Base-by-base conservation (phyloP, 2,329 filamentous ascomycete species). In the Bipolaris sorokiniana region DNA sequence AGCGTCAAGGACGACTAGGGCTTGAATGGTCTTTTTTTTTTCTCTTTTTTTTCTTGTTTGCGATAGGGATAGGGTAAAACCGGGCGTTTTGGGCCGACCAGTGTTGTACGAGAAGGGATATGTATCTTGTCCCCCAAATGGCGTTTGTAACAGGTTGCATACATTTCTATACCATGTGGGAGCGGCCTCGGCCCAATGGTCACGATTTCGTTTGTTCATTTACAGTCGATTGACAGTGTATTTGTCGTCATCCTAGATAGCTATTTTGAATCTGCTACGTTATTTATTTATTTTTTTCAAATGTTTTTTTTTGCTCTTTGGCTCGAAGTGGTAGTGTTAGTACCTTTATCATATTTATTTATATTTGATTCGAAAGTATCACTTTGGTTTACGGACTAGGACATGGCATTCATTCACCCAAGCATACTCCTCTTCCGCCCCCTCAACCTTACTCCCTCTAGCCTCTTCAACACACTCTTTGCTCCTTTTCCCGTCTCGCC, bases 341-440 rank as follows among this genome's bases (percentile, higher is more conserved):
- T n/a, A n/a, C n/a, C n/a, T n/a, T n/a, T n/a, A n/a, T n/a, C n/a
- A n/a, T n/a, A n/a, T n/a, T n/a, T n/a, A n/a, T n/a, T n/a, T n/a
- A n/a, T n/a, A n/a, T n/a, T n/a, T n/a, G n/a, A n/a, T n/a, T n/a
- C n/a, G n/a, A n/a, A n/a, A n/a, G n/a, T n/a, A n/a, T n/a, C n/a
- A n/a, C n/a, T n/a, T n/a, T n/a, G n/a, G n/a, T n/a, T n/a, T n/a
- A n/a, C n/a, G n/a, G n/a, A n/a, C n/a, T n/a, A n/a, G n/a, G n/a
- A n/a, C n/a, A n/a, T n/a, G n/a, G n/a, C n/a, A n/a, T 38, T 10
- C 13, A 23, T 16, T 28, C n/a, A 98, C 26, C 95, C 95, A 66
- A 99, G 76, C 95, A 99, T 99, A 76, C 92, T 98, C 77, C 92
- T 89, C 85, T 99, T 99, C 74, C 95, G 84, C 3, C 95, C 95